phyloP scores from a whole-genome alignment of 352 stramenopile genomes.

The Pythium graminicola region DNA sequence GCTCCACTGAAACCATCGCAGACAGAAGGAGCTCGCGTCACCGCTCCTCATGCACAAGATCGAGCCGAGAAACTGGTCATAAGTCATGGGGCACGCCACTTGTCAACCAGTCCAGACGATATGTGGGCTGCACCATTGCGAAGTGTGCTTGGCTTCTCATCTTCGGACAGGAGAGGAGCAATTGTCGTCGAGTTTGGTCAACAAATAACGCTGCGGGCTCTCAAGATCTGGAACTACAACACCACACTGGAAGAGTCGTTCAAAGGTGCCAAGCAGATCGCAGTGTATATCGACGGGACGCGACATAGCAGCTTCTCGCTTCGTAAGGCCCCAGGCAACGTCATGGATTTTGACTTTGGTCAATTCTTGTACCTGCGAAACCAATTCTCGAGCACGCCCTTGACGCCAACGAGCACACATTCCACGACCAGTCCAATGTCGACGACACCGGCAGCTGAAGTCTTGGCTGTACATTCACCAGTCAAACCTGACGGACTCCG shows the following conservation, averaged over 20 bases:
- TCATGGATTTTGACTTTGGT: conserved; percentile 78
- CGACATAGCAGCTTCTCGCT: conserved; percentile 49
- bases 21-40: conserved; percentile 25
- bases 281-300: conserved; percentile 41
- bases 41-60: conserved; percentile 29
- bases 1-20: conserved; percentile 27
- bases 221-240: conserved; percentile 83
- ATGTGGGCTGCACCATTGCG: conserved; percentile 62
- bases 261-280: conserved; percentile 63
- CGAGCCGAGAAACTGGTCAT: conserved; percentile 34
- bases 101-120: conserved; percentile 37
- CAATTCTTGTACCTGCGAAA: conserved; percentile 60
- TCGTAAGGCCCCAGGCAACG: conserved; percentile 71
- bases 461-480: conserved; percentile 19
- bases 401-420: background rate
- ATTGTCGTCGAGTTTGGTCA: conserved; percentile 47
- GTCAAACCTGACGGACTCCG: conserved; percentile 13
- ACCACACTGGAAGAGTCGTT: conserved; percentile 66
- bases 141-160: conserved; percentile 28
- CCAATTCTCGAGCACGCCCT: background rate
- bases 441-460: background rate
- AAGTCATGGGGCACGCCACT: conserved; percentile 37
- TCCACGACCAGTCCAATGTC: background rate
- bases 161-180: conserved; percentile 27
- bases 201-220: conserved; percentile 33